A percentile compares a stretch with the other conserved stretches of the same genome.
phyloP scores from a whole-genome alignment of 371 early-diverging fungal species.

The Apophysomyces elegans region DNA sequence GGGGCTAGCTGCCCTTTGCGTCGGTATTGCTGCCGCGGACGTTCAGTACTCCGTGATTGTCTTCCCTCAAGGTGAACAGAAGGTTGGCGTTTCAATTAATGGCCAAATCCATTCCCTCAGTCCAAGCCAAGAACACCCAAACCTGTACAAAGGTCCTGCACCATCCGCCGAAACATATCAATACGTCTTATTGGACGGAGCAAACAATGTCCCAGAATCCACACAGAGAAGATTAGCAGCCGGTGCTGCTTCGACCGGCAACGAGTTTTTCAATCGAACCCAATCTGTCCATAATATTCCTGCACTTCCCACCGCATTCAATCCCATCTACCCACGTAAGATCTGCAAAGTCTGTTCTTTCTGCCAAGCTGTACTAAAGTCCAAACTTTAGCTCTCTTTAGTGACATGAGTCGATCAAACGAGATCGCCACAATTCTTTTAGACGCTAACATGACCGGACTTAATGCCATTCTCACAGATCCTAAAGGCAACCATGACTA shows the following conservation, averaged over 20 bases:
- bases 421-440: conserved; percentile 35
- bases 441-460: conserved; percentile 21
- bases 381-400: conserved; percentile 27
- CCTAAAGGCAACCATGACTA: conserved; percentile 19
- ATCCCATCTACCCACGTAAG: conserved; percentile 46
- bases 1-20: neutral
- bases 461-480: conserved; percentile 19
- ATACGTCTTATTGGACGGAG: conserved; percentile 27
- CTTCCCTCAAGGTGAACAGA: conserved; percentile 37
- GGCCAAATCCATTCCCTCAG: conserved; percentile 34
- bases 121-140: conserved; percentile 26
- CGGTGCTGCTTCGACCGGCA: conserved; percentile 48
- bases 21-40: conserved; percentile 27
- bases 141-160: conserved; percentile 37
- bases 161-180: conserved; percentile 33
- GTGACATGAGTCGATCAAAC: conserved; percentile 37
- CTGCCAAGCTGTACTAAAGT: neutral
- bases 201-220: conserved; percentile 24
- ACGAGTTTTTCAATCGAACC: conserved; percentile 54
- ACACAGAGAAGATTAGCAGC: conserved; percentile 31
- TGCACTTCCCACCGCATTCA: conserved; percentile 51
- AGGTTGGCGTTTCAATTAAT: conserved; percentile 34
- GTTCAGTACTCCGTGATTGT: conserved; percentile 43
- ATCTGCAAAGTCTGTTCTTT: neutral
- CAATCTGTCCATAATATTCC: conserved; percentile 45